A percentile compares a stretch with the other conserved stretches of the same genome.
phyloP scores from a whole-genome alignment of 169 alveolate species.

The Plasmodium reichenowi region DNA sequence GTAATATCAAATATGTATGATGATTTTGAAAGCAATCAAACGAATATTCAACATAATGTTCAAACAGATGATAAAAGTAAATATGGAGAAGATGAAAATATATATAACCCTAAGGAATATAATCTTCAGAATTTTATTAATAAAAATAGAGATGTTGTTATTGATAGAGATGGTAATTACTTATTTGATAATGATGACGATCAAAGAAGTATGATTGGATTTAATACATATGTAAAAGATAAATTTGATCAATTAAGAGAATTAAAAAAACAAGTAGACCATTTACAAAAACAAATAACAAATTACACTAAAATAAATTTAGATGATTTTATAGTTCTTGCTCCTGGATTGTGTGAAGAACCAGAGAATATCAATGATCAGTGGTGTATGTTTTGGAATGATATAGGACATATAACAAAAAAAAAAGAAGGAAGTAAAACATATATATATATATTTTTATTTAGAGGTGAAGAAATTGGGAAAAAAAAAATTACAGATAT shows the following conservation, averaged over 20 bases:
- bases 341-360: constrained; percentile 76
- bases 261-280: constrained; percentile 54
- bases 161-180: constrained; percentile 17
- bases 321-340: constrained; percentile 62
- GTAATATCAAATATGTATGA: neutral
- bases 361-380: constrained; percentile 77
- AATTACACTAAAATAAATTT: constrained; percentile 44
- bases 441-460: constrained; percentile 67
- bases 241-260: constrained; percentile 63
- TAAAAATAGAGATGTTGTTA: constrained; percentile 70
- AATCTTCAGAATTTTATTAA: constrained; percentile 62
- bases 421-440: constrained; percentile 75
- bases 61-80: constrained; percentile 22
- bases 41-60: constrained; percentile 13
- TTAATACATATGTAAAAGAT: constrained; percentile 51
- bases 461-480: constrained; percentile 77
- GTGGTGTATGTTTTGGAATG: constrained; percentile 78
- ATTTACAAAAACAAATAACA: constrained; percentile 41
- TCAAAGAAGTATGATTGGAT: constrained; percentile 49
- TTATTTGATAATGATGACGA: constrained; percentile 70
- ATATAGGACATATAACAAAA: constrained; percentile 77
- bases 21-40: neutral
- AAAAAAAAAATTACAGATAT: constrained; percentile 75
- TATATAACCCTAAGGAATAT: constrained; percentile 54
- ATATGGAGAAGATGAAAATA: constrained; percentile 14